These are phyloP conservation scores for Puccinia novopanici DNA, from an alignment of 1,284 basidiomycete genomes.

Conservation along the genomic window DNA sequence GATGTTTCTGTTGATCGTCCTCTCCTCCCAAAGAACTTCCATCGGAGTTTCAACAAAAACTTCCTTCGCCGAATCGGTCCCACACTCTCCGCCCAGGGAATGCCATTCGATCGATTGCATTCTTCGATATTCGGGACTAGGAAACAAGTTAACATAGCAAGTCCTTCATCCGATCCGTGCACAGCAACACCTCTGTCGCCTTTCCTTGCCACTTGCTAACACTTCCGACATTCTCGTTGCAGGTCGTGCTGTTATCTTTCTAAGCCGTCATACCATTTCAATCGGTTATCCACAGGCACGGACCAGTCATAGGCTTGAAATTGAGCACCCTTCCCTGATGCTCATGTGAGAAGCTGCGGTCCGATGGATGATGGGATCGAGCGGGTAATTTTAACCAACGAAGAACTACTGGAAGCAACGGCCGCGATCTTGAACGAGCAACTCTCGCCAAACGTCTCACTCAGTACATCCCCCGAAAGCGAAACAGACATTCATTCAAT, in stretches of 20 bases:
- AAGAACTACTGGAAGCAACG: slow-evolving; percentile 11
- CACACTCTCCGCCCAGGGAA: background rate
- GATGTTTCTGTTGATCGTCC: background rate
- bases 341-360: background rate
- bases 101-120: background rate
- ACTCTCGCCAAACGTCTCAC: background rate
- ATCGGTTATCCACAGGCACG: background rate
- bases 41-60: no score
- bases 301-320: background rate
- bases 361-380: slow-evolving; percentile 14
- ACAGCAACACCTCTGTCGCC: background rate
- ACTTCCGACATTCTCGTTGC: background rate
- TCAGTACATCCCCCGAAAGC: slow-evolving; percentile 5
- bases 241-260: background rate
- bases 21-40: background rate
- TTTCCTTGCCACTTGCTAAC: background rate
- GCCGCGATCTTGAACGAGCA: slow-evolving; percentile 1
- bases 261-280: background rate
- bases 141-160: background rate
- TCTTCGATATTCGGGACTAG: background rate
- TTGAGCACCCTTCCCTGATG: background rate
- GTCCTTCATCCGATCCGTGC: background rate
- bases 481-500: slow-evolving; percentile 6
- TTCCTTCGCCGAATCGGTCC: no score
- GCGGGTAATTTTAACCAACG: slow-evolving; percentile 1